These are phyloP conservation scores for Aspergillus fijiensis DNA, from an alignment of 2,329 filamentous ascomycete genomes.

Conservation along the genomic window DNA sequence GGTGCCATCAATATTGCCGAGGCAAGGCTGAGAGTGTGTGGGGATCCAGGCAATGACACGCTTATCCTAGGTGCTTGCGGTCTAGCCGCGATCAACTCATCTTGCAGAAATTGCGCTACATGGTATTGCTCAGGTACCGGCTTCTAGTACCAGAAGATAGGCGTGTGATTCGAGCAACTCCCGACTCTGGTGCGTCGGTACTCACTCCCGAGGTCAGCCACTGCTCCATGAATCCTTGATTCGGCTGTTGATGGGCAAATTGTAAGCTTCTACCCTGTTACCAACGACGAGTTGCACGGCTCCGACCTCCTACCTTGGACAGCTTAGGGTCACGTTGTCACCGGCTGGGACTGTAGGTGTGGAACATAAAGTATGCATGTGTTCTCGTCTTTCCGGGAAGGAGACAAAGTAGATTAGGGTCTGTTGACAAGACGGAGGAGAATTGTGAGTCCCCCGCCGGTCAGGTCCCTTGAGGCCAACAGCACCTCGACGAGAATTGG, in stretches of 20 bases:
- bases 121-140: not conserved
- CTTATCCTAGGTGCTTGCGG: not conserved
- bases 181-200: not conserved
- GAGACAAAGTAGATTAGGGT: no score
- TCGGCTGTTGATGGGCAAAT: not conserved
- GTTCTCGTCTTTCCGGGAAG: no score
- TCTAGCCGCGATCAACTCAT: not conserved
- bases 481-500: no score
- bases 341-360: no score
- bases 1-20: slow-evolving; percentile 1
- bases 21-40: not conserved
- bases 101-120: not conserved
- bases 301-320: no score
- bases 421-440: no score
- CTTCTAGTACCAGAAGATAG: no score
- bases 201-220: not conserved
- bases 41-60: not conserved
- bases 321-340: no score
- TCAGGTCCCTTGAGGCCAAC: no score
- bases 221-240: not conserved
- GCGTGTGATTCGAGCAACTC: not conserved
- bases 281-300: not conserved
- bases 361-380: no score
- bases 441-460: no score
- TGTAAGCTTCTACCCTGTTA: not conserved